These are phyloP conservation scores for Gilbertella persicaria DNA, from an alignment of 371 early-diverging fungal species.

Conservation along the genomic window DNA sequence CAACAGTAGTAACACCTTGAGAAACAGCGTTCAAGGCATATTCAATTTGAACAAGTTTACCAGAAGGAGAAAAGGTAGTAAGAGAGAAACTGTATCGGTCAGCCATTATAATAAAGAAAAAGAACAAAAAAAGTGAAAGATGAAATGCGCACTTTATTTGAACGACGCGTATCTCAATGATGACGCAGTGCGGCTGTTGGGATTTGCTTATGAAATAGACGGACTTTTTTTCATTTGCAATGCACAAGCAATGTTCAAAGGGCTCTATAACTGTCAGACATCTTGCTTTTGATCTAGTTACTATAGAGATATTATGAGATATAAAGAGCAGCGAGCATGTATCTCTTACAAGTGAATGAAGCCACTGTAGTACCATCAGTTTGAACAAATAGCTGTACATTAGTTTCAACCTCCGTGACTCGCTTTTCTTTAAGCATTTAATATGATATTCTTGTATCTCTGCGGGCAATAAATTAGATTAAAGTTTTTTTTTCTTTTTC, in stretches of 20 bases:
- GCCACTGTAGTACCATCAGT: too few relatives aligned
- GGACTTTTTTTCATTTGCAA: background rate
- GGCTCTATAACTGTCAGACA: too few relatives aligned
- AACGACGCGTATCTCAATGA: background rate
- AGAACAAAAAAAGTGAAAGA: background rate
- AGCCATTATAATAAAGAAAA: conserved; percentile 32
- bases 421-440: too few relatives aligned
- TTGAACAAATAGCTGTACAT: too few relatives aligned
- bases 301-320: too few relatives aligned
- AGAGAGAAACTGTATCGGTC: conserved; percentile 93
- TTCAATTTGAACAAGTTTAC: conserved; percentile 99
- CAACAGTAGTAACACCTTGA: conserved; percentile 95
- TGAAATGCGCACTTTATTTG: background rate
- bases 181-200: background rate
- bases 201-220: background rate
- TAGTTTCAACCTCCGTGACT: too few relatives aligned
- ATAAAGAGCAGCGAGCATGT: too few relatives aligned
- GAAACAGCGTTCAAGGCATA: conserved; percentile 97
- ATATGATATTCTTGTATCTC: too few relatives aligned
- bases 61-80: conserved; percentile 99
- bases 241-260: too few relatives aligned
- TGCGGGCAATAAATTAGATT: background rate
- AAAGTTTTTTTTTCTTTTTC: background rate
- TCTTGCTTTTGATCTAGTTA: too few relatives aligned
- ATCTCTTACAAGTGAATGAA: too few relatives aligned